Percentiles rank a stretch among this genome's conserved stretches.
Conservation (phyloP, 1,139 yeast species). For the Hemisphaericaspora xylanilytica region DNA sequence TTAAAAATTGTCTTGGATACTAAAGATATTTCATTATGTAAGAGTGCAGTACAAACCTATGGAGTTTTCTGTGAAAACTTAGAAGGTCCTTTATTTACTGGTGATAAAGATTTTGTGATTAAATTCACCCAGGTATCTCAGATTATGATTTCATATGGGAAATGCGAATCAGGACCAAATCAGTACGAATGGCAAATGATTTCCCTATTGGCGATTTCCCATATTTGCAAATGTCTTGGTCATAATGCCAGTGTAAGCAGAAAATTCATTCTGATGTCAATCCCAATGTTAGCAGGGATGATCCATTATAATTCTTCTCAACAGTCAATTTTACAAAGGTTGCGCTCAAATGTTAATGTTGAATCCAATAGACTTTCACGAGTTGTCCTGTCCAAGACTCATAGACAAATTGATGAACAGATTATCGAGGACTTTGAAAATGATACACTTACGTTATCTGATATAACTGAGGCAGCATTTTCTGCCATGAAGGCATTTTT, state of each 20-base stretch:
- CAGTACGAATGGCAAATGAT: slow-evolving; percentile 49
- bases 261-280: slow-evolving; percentile 34
- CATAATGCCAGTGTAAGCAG: slow-evolving; percentile 37
- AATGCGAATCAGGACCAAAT: slow-evolving; percentile 30
- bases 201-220: slow-evolving; percentile 43
- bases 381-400: slow-evolving; percentile 27
- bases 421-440: slow-evolving; percentile 32
- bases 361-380: slow-evolving; percentile 27
- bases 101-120: slow-evolving; percentile 62
- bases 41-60: slow-evolving; percentile 51
- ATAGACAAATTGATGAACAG: slow-evolving; percentile 11
- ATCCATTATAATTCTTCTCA: slow-evolving; percentile 21
- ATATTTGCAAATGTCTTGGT: slow-evolving; percentile 44
- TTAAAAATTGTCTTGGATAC: slow-evolving; percentile 43
- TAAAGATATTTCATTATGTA: slow-evolving; percentile 56
- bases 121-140: slow-evolving; percentile 45
- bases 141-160: slow-evolving; percentile 29
- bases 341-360: slow-evolving; percentile 25
- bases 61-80: slow-evolving; percentile 61
- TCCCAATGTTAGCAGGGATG: slow-evolving; percentile 41
- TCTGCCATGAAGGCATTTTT: slow-evolving; percentile 48
- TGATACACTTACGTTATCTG: slow-evolving; percentile 24
- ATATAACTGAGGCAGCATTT: slow-evolving; percentile 39
- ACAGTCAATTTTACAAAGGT: slow-evolving; percentile 20
- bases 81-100: slow-evolving; percentile 68